Evolutionary conservation across 371 early-diverging fungal species (phyloP).

Genomic region (Nematocida ironsii): DNA sequence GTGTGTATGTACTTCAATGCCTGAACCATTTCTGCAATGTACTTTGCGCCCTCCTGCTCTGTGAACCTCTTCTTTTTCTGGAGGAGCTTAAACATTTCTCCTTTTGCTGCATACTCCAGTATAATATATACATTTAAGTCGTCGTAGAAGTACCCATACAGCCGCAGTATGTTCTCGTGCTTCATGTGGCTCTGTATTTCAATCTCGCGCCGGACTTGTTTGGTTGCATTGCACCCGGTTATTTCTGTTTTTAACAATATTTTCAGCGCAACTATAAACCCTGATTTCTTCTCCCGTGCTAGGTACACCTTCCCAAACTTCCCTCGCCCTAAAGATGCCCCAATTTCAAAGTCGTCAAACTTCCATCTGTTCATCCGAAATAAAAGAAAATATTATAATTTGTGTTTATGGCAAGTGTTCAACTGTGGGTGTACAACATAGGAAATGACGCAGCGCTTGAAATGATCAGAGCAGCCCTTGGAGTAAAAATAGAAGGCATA

Average conservation of each 20-base stretch:
- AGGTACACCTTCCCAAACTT: conserved; percentile 94
- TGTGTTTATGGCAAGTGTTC: conserved; percentile 26
- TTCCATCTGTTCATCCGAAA: conserved; percentile 66
- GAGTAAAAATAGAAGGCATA: conserved; percentile 64
- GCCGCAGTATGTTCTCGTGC: conserved; percentile 83
- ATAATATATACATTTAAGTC: conserved; percentile 82
- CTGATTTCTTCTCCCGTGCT: conserved; percentile 79
- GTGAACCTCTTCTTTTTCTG: conserved; percentile 73
- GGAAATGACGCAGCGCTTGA: conserved; percentile 11
- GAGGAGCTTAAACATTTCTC: conserved; percentile 82
- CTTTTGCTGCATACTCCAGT: conserved; percentile 86
- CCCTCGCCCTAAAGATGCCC: conserved; percentile 83
- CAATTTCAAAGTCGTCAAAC: conserved; percentile 89
- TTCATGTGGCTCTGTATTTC: conserved; percentile 89
- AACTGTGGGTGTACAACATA: conserved; percentile 57
- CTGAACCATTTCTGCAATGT: conserved; percentile 79
- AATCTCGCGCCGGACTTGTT: conserved; percentile 85
- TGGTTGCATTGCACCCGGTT: conserved; percentile 74
- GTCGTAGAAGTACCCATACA: conserved; percentile 95
- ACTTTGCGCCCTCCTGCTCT: conserved; percentile 77
- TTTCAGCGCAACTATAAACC: conserved; percentile 85
- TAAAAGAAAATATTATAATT: conserved; percentile 51
- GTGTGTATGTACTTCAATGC: conserved; percentile 84
- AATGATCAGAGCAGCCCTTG: conserved; percentile 26
- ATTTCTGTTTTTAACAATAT: conserved; percentile 81